Evolutionary conservation across 2,329 filamentous ascomycete species (phyloP).

Genomic region (Ramularia endophylla): DNA sequence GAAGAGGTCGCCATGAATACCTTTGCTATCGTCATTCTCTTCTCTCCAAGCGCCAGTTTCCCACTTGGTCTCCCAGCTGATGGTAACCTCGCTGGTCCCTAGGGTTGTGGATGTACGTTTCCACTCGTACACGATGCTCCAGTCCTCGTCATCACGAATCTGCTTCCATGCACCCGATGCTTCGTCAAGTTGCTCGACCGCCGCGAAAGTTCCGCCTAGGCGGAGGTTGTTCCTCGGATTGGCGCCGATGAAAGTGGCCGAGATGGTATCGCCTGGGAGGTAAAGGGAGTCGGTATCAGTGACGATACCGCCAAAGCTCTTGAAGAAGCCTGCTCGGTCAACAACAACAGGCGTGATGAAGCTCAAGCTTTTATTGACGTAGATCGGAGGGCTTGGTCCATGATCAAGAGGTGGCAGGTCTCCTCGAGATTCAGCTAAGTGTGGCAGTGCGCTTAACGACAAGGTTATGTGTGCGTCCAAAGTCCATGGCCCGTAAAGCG

Average conservation of each 20-base stretch:
- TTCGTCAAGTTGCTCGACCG: conserved; percentile 59
- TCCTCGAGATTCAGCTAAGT: conserved; percentile 46
- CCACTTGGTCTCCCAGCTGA: conserved; percentile 69
- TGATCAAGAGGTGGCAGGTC: conserved; percentile 30
- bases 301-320: conserved; percentile 63
- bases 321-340: conserved; percentile 61
- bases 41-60: conserved; percentile 36
- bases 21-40: conserved; percentile 32
- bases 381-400: conserved; percentile 68
- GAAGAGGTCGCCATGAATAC: conserved; percentile 19
- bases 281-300: conserved; percentile 48
- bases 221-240: conserved; percentile 86
- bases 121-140: conserved; percentile 79
- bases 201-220: conserved; percentile 69
- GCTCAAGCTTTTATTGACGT: conserved; percentile 65
- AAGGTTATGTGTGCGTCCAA: conserved; percentile 84
- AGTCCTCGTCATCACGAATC: conserved; percentile 70
- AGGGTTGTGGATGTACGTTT: conserved; percentile 61
- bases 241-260: conserved; percentile 70
- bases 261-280: conserved; percentile 54
- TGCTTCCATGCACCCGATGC: conserved; percentile 52
- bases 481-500: conserved; percentile 76
- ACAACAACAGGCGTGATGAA: conserved; percentile 77
- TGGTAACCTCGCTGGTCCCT: conserved; percentile 69
- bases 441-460: conserved; percentile 65